A percentile compares a stretch with the other conserved stretches of the same genome.
Evolutionary conservation across 208 protist species (phyloP).

Genomic region (Leishmania tropica): DNA sequence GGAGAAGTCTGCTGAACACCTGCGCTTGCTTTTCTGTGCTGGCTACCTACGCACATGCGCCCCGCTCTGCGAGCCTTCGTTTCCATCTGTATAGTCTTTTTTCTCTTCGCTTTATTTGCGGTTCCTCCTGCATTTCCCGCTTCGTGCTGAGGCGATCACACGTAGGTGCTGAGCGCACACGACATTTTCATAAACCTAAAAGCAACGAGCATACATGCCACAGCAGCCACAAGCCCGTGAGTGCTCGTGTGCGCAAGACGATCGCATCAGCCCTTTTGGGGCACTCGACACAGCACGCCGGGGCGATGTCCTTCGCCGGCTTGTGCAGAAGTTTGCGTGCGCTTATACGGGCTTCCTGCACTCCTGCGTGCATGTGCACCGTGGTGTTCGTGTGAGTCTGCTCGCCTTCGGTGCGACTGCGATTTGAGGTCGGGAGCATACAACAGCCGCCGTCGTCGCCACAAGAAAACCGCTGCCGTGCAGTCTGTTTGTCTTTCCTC

Average conservation of each 20-base stretch:
- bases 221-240: background rate
- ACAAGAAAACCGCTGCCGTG: background rate
- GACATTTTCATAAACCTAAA: background rate
- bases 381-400: background rate
- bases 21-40: background rate
- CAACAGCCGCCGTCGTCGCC: background rate
- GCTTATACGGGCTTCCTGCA: background rate
- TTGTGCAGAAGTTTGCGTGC: background rate
- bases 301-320: background rate
- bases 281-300: too few species aligned
- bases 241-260: background rate
- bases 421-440: background rate
- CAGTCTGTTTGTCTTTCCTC: background rate
- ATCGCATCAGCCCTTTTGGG: background rate
- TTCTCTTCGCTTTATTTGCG: slow-evolving; percentile 16
- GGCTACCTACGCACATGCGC: background rate
- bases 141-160: background rate
- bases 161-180: background rate
- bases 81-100: slow-evolving; percentile 3
- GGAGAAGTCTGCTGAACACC: background rate
- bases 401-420: background rate
- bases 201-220: background rate
- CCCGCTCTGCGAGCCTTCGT: background rate
- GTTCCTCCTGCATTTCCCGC: background rate
- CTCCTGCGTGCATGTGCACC: background rate